A percentile compares a stretch with the other conserved stretches of the same genome.
These are phyloP conservation scores for Yarrowia sp. DNA, from an alignment of 805 yeast genomes.

Conservation along the genomic window DNA sequence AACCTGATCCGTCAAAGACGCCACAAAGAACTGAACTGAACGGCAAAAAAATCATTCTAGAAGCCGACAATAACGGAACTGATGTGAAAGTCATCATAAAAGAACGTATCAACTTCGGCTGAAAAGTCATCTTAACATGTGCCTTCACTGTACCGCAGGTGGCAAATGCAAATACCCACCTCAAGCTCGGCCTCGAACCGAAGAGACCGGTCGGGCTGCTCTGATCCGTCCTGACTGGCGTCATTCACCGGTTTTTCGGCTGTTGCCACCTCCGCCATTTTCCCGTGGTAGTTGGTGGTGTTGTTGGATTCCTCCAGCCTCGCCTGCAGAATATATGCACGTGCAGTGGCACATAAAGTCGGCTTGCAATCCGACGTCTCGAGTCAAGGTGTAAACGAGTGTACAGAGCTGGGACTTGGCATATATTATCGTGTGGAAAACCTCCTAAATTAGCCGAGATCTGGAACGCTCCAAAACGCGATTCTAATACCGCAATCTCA, in stretches of 20 bases:
- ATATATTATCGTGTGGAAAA: neutral
- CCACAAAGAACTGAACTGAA: too few species aligned
- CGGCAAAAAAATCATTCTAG: too few species aligned
- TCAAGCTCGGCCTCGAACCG: constrained; percentile 91
- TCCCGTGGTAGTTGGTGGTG: neutral
- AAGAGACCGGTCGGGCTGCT: constrained; percentile 55
- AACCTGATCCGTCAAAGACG: too few species aligned
- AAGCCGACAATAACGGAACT: too few species aligned
- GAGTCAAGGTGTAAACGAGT: too few species aligned
- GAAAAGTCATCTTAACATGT: too few species aligned
- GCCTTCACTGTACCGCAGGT: neutral
- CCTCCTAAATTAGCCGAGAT: neutral
- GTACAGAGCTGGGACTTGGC: neutral
- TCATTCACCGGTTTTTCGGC: constrained; percentile 5
- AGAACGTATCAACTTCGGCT: too few species aligned
- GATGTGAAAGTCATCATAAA: too few species aligned
- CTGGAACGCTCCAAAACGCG: neutral
- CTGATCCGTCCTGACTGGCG: neutral
- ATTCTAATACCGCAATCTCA: constrained; percentile 13
- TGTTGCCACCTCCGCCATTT: constrained; percentile 36
- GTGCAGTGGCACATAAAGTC: constrained; percentile 5
- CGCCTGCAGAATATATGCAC: constrained; percentile 32
- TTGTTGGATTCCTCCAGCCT: constrained; percentile 15
- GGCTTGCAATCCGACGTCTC: neutral
- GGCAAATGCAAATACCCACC: constrained; percentile 55